Evolutionary conservation across 192 early-diverging fungal species (phyloP).

Genomic region (Funneliformis mosseae): DNA sequence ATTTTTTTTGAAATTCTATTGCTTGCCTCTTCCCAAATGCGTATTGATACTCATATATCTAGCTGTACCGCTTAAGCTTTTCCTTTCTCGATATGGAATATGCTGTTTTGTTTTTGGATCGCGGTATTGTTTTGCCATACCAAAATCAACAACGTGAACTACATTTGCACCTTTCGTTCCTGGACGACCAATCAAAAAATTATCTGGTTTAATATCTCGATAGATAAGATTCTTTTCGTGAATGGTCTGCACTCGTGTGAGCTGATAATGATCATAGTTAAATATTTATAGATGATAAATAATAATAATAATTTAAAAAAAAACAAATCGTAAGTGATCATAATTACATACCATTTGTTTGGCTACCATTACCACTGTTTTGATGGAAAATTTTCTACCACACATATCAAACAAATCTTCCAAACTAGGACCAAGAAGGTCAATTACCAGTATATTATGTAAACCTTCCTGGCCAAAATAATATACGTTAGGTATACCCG

Average conservation of each 20-base stretch:
- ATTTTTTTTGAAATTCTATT: not conserved
- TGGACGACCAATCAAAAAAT: slow-evolving; percentile 91
- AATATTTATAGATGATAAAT: not conserved
- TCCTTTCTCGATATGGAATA: slow-evolving; percentile 97
- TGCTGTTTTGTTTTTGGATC: slow-evolving; percentile 96
- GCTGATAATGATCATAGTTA: slow-evolving; percentile 39
- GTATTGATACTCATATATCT: slow-evolving; percentile 99
- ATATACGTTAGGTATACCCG: slow-evolving; percentile 87
- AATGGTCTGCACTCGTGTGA: slow-evolving; percentile 84
- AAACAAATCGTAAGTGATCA: not conserved
- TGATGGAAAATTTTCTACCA: slow-evolving; percentile 84
- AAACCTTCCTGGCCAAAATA: slow-evolving; percentile 98
- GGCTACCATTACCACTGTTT: slow-evolving; percentile 96
- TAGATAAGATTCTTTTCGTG: slow-evolving; percentile 96
- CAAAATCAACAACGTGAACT: slow-evolving; percentile 95
- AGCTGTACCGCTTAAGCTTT: slow-evolving; percentile 92
- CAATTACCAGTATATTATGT: slow-evolving; percentile 93
- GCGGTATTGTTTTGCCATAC: slow-evolving; percentile 97
- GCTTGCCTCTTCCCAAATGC: slow-evolving; percentile 86
- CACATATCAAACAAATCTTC: slow-evolving; percentile 98
- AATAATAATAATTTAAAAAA: slow-evolving; percentile 9
- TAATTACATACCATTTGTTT: slow-evolving; percentile 80
- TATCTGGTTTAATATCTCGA: slow-evolving; percentile 99
- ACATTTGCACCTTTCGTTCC: slow-evolving; percentile 59
- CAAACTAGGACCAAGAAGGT: slow-evolving; percentile 88